phyloP scores from a whole-genome alignment of 2,329 filamentous ascomycete species.

The Epichloe elymi region DNA sequence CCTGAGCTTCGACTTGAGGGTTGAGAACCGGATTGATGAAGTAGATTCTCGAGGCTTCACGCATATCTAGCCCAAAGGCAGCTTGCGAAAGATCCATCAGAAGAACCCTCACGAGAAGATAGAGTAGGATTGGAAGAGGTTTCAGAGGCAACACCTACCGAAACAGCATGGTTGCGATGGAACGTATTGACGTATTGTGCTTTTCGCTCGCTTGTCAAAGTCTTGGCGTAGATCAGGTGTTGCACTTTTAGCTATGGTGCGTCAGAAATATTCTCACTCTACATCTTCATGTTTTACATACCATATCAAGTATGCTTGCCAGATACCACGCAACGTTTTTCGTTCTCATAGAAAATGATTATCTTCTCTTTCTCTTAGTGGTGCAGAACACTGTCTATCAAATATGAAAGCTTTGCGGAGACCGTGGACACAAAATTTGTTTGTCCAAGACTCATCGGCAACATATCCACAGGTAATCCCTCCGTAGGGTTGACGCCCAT shows the following conservation, averaged over 20 bases:
- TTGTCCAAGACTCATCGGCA: too few species aligned
- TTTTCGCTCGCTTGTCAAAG: conserved; percentile 45
- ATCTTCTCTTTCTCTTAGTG: too few species aligned
- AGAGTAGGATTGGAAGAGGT: conserved; percentile 1
- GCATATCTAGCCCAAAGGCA: conserved; percentile 77
- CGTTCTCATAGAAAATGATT: too few species aligned
- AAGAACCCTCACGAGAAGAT: conserved; percentile 43
- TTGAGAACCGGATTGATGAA: conserved; percentile 84
- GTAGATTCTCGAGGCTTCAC: conserved; percentile 70
- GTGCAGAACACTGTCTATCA: too few species aligned
- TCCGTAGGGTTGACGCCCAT: too few species aligned
- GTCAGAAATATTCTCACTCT: neutral
- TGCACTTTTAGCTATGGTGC: conserved; percentile 37
- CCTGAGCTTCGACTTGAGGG: conserved; percentile 75
- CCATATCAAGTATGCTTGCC: conserved; percentile 65
- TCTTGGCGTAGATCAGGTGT: conserved; percentile 55
- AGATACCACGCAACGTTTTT: conserved; percentile 72
- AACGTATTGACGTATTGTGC: conserved; percentile 70
- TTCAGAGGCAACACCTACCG: conserved; percentile 23
- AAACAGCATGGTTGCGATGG: conserved; percentile 51
- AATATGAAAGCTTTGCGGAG: too few species aligned
- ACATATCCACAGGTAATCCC: too few species aligned
- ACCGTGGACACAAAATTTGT: too few species aligned
- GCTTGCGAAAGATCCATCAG: conserved; percentile 88
- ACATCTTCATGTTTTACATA: conserved; percentile 17